These are phyloP conservation scores for Dictyophora rubrovolvata DNA, from an alignment of 768 basidiomycete species.

Conservation along the genomic window DNA sequence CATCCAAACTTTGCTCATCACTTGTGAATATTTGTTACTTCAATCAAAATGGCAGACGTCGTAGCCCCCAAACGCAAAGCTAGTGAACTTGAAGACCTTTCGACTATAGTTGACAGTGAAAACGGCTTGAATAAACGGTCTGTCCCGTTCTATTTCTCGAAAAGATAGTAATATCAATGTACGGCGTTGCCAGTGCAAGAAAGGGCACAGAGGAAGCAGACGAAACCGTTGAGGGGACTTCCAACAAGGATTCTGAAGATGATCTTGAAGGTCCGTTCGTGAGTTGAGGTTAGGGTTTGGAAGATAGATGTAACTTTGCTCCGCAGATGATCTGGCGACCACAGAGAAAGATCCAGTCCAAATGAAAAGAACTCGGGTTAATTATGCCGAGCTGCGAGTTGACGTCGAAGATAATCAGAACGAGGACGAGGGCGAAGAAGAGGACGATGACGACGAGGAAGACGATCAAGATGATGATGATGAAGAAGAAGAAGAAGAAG, in stretches of 20 bases:
- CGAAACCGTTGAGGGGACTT: background rate
- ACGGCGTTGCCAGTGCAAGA: background rate
- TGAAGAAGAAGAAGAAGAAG: slow-evolving; percentile 19
- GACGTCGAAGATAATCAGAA: slow-evolving; percentile 12
- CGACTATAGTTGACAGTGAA: background rate
- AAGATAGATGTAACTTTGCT: background rate
- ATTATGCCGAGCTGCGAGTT: background rate
- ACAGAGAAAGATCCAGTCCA: background rate
- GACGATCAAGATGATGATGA: slow-evolving; percentile 23
- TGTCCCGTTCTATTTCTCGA: background rate
- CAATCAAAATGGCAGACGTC: background rate
- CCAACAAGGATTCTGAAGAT: background rate
- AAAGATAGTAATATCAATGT: background rate
- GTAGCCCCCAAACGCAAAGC: background rate
- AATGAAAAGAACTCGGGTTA: background rate
- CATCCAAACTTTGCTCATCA: background rate
- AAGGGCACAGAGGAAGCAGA: background rate
- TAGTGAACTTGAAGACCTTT: background rate
- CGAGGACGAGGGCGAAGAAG: slow-evolving; percentile 17
- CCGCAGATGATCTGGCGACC: background rate
- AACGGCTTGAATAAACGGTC: background rate
- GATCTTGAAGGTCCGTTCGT: background rate
- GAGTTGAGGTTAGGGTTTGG: background rate
- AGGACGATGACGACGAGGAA: slow-evolving; percentile 25
- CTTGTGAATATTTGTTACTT: background rate